phyloP scores from a whole-genome alignment of 106 monocot species.

The Platanthera zijinensis region DNA sequence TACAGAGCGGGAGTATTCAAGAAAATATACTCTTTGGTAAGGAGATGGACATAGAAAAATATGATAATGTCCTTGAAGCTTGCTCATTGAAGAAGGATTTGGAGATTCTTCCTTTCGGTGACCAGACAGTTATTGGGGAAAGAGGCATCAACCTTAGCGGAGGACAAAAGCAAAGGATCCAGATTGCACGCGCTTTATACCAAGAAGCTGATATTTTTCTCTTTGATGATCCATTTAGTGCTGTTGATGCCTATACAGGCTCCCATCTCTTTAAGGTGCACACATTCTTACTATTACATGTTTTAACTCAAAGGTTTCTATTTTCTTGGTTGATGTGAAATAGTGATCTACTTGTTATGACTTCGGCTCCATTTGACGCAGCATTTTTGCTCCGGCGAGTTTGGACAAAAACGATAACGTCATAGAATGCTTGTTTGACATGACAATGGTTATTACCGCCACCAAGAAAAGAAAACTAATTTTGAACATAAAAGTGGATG shows the following conservation, averaged over 20 bases:
- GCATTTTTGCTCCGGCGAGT: too few relatives aligned
- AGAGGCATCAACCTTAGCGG: constrained; percentile 95
- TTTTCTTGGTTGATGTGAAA: not conserved
- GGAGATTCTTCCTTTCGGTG: constrained; percentile 80
- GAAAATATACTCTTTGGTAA: constrained; percentile 86
- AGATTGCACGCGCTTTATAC: constrained; percentile 91
- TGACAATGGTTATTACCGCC: too few relatives aligned
- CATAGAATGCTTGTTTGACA: too few relatives aligned
- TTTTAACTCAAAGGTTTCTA: not conserved
- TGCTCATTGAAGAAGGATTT: constrained; percentile 20
- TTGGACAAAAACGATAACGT: too few relatives aligned
- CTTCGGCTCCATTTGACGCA: not conserved
- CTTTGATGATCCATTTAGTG: constrained; percentile 94
- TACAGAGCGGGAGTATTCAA: constrained; percentile 89
- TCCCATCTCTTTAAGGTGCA: constrained; percentile 86
- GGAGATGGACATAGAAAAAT: constrained; percentile 67
- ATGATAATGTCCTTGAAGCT: constrained; percentile 53
- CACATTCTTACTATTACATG: not conserved
- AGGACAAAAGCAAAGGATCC: constrained; percentile 91
- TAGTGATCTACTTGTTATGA: not conserved
- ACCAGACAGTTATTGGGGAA: constrained; percentile 85
- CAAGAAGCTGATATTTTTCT: constrained; percentile 82
- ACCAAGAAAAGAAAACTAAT: too few relatives aligned
- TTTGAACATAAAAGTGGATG: too few relatives aligned
- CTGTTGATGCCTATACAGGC: constrained; percentile 91